These are phyloP conservation scores for Beauveria australis DNA, from an alignment of 2,329 filamentous ascomycete species.

Conservation along the genomic window DNA sequence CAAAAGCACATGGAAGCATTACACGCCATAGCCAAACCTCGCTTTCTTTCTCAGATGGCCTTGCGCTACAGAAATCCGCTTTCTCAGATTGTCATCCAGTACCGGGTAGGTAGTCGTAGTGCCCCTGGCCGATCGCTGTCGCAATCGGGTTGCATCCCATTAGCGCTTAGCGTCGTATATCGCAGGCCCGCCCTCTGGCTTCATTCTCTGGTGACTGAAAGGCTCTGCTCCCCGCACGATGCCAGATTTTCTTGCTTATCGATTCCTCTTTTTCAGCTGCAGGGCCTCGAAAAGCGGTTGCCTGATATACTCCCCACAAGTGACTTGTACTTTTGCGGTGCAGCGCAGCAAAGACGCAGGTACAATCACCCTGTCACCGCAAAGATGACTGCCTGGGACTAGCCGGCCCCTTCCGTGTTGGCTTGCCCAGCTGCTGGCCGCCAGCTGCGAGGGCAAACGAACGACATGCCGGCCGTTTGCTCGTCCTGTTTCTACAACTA, in stretches of 20 bases:
- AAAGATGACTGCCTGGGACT: neutral
- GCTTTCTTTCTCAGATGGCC: neutral
- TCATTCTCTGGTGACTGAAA: neutral
- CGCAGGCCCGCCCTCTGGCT: neutral
- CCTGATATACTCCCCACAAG: neutral
- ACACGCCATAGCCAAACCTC: too few species aligned
- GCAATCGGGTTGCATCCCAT: constrained; percentile 6
- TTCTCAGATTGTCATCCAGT: neutral
- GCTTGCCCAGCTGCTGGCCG: constrained; percentile 2
- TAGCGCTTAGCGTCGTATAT: constrained; percentile 3
- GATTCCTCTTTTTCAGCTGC: neutral
- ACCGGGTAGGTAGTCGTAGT: neutral
- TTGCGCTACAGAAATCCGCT: neutral
- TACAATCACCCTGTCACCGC: neutral
- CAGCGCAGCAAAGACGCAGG: neutral
- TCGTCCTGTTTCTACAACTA: neutral
- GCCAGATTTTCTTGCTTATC: neutral
- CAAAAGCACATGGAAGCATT: too few species aligned
- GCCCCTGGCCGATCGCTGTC: neutral
- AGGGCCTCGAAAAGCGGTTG: neutral
- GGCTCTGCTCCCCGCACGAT: constrained; percentile 1
- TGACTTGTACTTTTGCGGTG: neutral
- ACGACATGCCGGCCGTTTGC: neutral
- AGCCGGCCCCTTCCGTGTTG: neutral
- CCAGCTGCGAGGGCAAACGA: neutral